These are phyloP conservation scores for Fusarium chlamydosporum DNA, from an alignment of 2,329 filamentous ascomycete genomes.

Conservation along the genomic window DNA sequence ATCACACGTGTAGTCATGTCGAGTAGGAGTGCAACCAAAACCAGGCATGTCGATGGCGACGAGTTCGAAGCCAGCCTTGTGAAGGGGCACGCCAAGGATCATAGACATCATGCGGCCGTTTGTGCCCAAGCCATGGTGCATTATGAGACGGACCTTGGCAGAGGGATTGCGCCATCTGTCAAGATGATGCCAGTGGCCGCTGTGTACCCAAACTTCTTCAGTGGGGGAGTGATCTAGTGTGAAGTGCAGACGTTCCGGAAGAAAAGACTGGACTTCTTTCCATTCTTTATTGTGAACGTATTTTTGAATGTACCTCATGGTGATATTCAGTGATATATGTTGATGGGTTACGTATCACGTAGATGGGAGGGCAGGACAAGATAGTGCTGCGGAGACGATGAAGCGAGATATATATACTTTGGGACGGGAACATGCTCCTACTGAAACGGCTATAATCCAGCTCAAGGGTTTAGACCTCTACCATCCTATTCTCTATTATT, in stretches of 20 bases:
- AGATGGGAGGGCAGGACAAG: too few species aligned
- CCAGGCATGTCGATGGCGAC: slow-evolving; percentile 23
- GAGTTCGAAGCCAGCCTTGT: slow-evolving; percentile 12
- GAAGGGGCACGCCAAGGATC: slow-evolving; percentile 20
- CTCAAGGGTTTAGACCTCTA: too few species aligned
- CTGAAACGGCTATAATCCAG: too few species aligned
- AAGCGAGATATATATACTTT: too few species aligned
- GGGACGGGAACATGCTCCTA: too few species aligned
- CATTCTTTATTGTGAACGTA: slow-evolving; percentile 15
- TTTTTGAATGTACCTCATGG: slow-evolving; percentile 6
- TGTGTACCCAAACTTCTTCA: slow-evolving; percentile 26
- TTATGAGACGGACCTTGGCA: slow-evolving; percentile 5
- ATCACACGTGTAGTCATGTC: neutral
- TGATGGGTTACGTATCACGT: too few species aligned
- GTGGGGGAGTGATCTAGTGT: neutral
- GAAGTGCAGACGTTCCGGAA: slow-evolving; percentile 15
- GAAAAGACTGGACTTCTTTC: slow-evolving; percentile 12
- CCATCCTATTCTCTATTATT: too few species aligned
- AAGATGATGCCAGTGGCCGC: slow-evolving; percentile 17
- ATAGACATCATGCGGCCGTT: slow-evolving; percentile 31
- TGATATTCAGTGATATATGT: too few species aligned
- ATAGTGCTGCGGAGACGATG: too few species aligned
- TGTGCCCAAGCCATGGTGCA: slow-evolving; percentile 27
- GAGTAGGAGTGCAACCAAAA: slow-evolving; percentile 11
- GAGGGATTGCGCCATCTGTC: slow-evolving; percentile 23